These are phyloP conservation scores for Apium graveolens DNA, from an alignment of 129 eudicot species.

Conservation along the genomic window DNA sequence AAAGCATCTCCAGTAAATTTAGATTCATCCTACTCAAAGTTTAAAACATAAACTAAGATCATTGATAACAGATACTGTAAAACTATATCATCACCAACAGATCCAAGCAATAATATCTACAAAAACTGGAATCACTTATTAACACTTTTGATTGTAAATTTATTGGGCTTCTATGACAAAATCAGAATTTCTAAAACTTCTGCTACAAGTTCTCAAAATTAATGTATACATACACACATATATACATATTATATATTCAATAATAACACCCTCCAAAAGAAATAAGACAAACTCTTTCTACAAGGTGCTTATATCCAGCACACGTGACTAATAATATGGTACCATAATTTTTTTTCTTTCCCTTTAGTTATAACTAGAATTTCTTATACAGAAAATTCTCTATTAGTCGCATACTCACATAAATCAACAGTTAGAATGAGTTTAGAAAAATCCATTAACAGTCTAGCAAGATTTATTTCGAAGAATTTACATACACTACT, in stretches of 20 bases:
- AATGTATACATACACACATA: no score
- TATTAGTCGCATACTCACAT: neutral
- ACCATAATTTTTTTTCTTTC: no score
- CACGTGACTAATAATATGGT: neutral
- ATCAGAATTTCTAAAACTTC: neutral
- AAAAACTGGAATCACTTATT: neutral
- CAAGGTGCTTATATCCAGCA: neutral
- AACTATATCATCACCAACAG: neutral
- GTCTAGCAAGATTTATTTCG: neutral
- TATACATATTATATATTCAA: no score
- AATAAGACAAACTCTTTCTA: neutral
- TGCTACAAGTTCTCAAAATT: neutral
- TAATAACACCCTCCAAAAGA: neutral
- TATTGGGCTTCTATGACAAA: neutral
- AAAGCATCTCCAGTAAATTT: neutral
- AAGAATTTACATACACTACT: neutral
- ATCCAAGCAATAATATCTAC: neutral
- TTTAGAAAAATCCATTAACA: neutral
- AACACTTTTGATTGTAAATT: no score
- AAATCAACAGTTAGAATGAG: neutral
- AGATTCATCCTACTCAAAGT: no score
- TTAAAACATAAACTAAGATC: no score
- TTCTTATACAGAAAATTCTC: neutral
- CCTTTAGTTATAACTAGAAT: neutral
- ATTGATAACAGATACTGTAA: no score